Evolutionary conservation across 2,329 filamentous ascomycete species (phyloP).

Genomic region (Trichophaea hybrida): DNA sequence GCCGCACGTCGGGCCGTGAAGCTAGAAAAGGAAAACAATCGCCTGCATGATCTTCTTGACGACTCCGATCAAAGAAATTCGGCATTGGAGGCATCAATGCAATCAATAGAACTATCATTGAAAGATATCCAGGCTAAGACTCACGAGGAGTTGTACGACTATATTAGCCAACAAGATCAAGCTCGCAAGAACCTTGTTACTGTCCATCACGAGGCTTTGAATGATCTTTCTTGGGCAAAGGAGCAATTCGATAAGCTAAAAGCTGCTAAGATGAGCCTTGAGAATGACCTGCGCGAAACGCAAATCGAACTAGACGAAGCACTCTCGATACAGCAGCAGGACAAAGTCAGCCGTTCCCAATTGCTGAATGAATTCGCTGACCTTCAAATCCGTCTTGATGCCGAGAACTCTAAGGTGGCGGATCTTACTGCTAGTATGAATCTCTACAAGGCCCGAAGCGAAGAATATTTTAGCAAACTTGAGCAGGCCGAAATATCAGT

Average conservation of each 20-base stretch:
- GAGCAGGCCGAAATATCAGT: conserved; percentile 95
- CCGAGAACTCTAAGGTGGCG: conserved; percentile 68
- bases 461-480: conserved; percentile 94
- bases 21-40: conserved; percentile 79
- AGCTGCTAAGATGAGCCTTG: conserved; percentile 60
- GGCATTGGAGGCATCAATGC: conserved; percentile 70
- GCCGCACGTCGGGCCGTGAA: conserved; percentile 73
- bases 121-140: conserved; percentile 86
- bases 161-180: conserved; percentile 86
- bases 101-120: conserved; percentile 71
- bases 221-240: conserved; percentile 76
- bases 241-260: conserved; percentile 75
- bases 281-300: conserved; percentile 75
- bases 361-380: conserved; percentile 86
- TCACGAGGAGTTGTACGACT: conserved; percentile 83
- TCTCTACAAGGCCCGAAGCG: conserved; percentile 79
- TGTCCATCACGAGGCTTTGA: conserved; percentile 69
- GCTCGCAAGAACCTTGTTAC: conserved; percentile 68
- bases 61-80: conserved; percentile 89
- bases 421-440: conserved; percentile 74
- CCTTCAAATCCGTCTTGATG: conserved; percentile 80
- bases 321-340: conserved; percentile 64
- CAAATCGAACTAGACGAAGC: conserved; percentile 74
- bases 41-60: conserved; percentile 85
- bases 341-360: conserved; percentile 73